Conservation (phyloP, 495 filamentous ascomycete genomes). For the Achaetomiella virescens region DNA sequence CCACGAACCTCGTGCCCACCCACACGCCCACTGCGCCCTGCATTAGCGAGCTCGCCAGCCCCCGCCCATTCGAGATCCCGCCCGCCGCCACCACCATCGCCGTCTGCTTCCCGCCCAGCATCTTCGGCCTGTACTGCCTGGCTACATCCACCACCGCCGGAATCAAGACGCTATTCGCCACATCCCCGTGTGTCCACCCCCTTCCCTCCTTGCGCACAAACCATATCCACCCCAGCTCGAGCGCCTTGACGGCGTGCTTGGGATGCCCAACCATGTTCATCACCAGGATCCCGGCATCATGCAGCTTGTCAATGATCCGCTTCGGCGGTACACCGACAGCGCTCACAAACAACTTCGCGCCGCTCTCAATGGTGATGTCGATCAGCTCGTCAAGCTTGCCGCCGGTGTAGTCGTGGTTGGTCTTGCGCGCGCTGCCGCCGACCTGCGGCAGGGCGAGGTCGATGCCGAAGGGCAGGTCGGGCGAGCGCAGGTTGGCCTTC, state of each 20-base stretch:
- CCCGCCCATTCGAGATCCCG: constrained; percentile 64
- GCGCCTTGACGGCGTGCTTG: constrained; percentile 78
- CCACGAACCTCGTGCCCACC: constrained; percentile 85
- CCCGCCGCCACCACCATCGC: constrained; percentile 71
- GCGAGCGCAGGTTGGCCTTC: constrained; percentile 58
- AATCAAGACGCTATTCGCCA: constrained; percentile 66
- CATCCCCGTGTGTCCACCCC: constrained; percentile 75
- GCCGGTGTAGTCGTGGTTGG: constrained; percentile 87
- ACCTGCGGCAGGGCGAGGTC: constrained; percentile 84
- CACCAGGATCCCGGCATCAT: constrained; percentile 66
- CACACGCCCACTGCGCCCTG: constrained; percentile 70
- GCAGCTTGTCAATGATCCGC: constrained; percentile 61
- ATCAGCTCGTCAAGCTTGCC: constrained; percentile 78
- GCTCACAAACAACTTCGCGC: constrained; percentile 72
- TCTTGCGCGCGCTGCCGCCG: constrained; percentile 69
- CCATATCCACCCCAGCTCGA: constrained; percentile 77
- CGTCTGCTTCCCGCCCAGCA: constrained; percentile 41
- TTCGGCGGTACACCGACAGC: constrained; percentile 78
- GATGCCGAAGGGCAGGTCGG: constrained; percentile 72
- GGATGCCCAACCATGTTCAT: constrained; percentile 97
- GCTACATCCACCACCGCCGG: constrained; percentile 73
- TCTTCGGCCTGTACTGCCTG: constrained; percentile 48
- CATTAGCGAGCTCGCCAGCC: constrained; percentile 64
- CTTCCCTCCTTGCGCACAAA: constrained; percentile 77
- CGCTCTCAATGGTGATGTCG: constrained; percentile 68